Evolutionary conservation across 768 basidiomycete species (phyloP).

Genomic region (Fistulinella prunicolor): DNA sequence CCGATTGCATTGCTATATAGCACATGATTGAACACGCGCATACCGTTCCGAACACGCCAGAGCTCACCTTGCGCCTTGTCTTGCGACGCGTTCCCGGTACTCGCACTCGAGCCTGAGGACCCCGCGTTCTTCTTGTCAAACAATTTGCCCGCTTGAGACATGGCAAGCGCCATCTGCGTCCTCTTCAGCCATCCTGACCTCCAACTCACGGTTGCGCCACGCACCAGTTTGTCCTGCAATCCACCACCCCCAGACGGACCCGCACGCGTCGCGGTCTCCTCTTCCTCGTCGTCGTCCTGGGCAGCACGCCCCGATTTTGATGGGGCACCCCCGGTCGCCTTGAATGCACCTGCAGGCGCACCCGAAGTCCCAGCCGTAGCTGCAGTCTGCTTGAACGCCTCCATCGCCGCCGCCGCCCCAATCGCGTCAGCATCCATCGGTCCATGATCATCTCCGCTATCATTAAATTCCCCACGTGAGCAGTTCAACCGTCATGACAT

Average conservation of each 20-base stretch:
- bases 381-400: slow-evolving; percentile 30
- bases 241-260: slow-evolving; percentile 11
- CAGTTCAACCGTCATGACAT: not conserved
- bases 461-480: not conserved
- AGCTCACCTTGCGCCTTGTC: slow-evolving; percentile 31
- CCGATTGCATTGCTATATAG: slow-evolving; percentile 30
- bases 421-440: slow-evolving; percentile 29
- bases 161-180: slow-evolving; percentile 27
- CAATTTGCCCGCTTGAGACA: slow-evolving; percentile 31
- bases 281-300: slow-evolving; percentile 10
- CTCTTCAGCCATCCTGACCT: not conserved
- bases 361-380: slow-evolving; percentile 1
- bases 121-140: slow-evolving; percentile 33
- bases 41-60: not conserved
- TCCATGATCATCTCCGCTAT: slow-evolving; percentile 17
- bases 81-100: slow-evolving; percentile 7
- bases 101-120: not conserved
- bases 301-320: slow-evolving; percentile 1
- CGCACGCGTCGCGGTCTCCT: not conserved
- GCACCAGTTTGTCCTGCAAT: slow-evolving; percentile 31
- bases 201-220: not conserved
- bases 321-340: not conserved
- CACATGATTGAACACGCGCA: not conserved
- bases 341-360: slow-evolving; percentile 20
- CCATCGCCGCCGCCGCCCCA: slow-evolving; percentile 30